A percentile compares a stretch with the other conserved stretches of the same genome.
phyloP scores from a whole-genome alignment of 2,329 filamentous ascomycete genomes.

The Huntiella moniliformis region DNA sequence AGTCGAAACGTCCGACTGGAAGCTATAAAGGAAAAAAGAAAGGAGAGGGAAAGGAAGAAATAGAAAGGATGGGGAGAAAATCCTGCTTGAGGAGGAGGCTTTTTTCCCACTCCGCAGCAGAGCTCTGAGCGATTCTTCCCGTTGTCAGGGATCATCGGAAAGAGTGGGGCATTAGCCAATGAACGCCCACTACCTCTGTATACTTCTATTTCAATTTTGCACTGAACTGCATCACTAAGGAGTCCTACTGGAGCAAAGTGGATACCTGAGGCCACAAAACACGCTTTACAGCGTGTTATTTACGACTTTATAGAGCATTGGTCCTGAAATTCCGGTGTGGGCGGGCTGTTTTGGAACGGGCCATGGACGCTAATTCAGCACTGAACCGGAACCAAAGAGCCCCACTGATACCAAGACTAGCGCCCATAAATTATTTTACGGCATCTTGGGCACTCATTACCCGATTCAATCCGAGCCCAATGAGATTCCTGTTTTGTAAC shows the following conservation, averaged over 20 bases:
- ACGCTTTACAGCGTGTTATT: not conserved
- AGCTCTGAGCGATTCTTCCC: conserved; percentile 11
- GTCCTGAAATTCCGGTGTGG: no score
- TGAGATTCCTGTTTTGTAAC: no score
- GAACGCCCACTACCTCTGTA: conserved; percentile 3
- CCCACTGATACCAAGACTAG: no score
- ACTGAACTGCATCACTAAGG: not conserved
- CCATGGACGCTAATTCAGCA: no score
- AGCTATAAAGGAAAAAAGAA: conserved; percentile 7
- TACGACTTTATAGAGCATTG: no score
- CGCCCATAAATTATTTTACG: no score
- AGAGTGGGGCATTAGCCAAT: conserved; percentile 10
- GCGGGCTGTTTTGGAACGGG: no score
- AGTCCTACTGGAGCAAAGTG: not conserved
- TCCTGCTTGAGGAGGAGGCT: conserved; percentile 2
- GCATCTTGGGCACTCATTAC: no score
- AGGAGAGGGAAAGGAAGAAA: conserved; percentile 6
- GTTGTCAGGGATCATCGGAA: conserved; percentile 9
- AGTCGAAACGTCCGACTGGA: conserved; percentile 10
- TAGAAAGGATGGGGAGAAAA: conserved; percentile 6
- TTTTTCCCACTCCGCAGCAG: conserved; percentile 1
- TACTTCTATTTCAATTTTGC: not conserved
- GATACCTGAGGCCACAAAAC: conserved; percentile 4
- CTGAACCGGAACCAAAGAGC: no score
- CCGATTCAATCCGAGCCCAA: no score